Evolutionary conservation across 306 rosid genomes (phyloP).

Genomic region (Quercus ilex): DNA sequence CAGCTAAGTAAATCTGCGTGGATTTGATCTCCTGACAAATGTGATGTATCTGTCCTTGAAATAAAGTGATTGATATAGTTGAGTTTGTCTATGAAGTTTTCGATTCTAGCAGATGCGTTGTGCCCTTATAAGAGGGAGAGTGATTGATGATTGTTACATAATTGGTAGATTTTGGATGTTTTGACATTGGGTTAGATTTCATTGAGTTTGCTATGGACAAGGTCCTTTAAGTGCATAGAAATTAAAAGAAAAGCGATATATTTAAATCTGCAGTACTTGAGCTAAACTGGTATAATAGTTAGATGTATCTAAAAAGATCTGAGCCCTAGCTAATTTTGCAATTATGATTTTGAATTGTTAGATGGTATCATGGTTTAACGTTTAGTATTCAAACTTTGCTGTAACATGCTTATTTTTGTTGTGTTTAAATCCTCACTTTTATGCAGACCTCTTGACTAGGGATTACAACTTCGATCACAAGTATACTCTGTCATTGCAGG

Average conservation of each 20-base stretch:
- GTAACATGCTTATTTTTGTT: background rate
- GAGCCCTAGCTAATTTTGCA: background rate
- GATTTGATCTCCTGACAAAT: background rate
- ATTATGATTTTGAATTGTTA: background rate
- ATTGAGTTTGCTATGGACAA: background rate
- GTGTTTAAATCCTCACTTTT: background rate
- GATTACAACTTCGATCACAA: conserved; percentile 88
- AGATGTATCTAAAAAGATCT: background rate
- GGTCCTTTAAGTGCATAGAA: background rate
- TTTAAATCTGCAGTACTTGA: background rate
- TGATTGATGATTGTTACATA: background rate
- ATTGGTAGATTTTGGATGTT: background rate
- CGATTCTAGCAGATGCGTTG: background rate
- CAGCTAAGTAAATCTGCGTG: background rate
- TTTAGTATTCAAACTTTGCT: background rate
- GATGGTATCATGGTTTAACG: background rate
- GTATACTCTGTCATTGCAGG: conserved; percentile 64
- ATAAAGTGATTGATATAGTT: background rate
- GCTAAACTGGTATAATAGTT: background rate
- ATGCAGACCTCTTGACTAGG: conserved; percentile 79
- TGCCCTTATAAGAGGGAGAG: background rate
- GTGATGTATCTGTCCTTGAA: background rate
- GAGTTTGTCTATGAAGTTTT: background rate
- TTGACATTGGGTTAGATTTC: background rate
- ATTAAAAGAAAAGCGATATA: background rate